Conservation (phyloP, 108 stramenopile genomes). For the Pseudonitzschia multiseries region DNA sequence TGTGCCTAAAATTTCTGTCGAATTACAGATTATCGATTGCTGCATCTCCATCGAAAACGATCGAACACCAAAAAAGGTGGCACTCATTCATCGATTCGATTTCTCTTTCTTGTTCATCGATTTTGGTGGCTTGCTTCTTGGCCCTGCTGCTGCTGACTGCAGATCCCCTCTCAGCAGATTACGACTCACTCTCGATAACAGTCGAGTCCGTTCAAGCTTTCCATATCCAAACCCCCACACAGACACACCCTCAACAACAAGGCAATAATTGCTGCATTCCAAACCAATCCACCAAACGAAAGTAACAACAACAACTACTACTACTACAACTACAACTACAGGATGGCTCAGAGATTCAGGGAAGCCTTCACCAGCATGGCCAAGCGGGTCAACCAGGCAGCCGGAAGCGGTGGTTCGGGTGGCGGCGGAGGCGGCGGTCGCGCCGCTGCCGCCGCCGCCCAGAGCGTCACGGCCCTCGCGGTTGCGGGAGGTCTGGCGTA, state of each 20-base stretch:
- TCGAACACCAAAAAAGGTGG: background rate
- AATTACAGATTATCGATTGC: background rate
- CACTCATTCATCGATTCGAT: background rate
- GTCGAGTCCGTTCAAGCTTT: too few relatives aligned
- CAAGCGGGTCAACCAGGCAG: conserved; percentile 67
- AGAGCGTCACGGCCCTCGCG: conserved; percentile 67
- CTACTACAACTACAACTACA: too few relatives aligned
- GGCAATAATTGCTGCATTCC: too few relatives aligned
- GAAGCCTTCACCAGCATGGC: conserved; percentile 78
- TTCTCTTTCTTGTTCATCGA: background rate
- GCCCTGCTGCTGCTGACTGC: too few relatives aligned
- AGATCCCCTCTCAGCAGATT: too few relatives aligned
- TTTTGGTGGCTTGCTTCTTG: background rate
- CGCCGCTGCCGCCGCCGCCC: conserved; percentile 76
- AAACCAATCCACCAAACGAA: too few relatives aligned
- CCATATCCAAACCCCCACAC: too few relatives aligned
- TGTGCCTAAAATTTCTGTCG: background rate
- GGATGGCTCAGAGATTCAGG: conserved; percentile 78
- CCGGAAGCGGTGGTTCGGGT: conserved; percentile 57
- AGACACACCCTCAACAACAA: too few relatives aligned
- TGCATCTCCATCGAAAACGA: background rate
- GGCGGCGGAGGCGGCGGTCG: conserved; percentile 63
- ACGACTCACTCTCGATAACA: too few relatives aligned
- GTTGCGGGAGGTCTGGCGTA: conserved; percentile 83
- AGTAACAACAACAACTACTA: too few relatives aligned